Evolutionary conservation across 2,329 filamentous ascomycete genomes (phyloP).

Genomic region (Paracoccidioides brasiliensis): DNA sequence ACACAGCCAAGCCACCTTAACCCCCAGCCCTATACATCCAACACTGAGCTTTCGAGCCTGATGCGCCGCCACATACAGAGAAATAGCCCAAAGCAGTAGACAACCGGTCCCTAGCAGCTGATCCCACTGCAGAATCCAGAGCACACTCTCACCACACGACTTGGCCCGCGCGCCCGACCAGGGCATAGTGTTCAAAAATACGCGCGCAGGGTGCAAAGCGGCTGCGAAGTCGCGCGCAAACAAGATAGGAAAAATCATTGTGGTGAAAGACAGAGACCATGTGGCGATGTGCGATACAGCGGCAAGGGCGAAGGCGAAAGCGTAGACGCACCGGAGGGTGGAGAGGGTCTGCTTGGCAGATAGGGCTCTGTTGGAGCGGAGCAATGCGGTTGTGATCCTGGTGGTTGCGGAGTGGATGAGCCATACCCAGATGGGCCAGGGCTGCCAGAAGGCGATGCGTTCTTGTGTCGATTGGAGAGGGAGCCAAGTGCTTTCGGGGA

Average conservation of each 20-base stretch:
- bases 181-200: constrained; percentile 29
- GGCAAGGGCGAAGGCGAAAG: constrained; percentile 29
- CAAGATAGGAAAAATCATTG: constrained; percentile 24
- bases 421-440: constrained; percentile 37
- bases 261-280: constrained; percentile 29
- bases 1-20: constrained; percentile 25
- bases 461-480: constrained; percentile 34
- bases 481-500: constrained; percentile 30
- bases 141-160: constrained; percentile 29
- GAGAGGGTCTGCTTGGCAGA: constrained; percentile 13
- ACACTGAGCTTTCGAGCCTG: constrained; percentile 14
- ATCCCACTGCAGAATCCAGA: constrained; percentile 39
- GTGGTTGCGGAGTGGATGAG: constrained; percentile 20
- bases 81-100: constrained; percentile 34
- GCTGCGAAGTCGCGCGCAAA: constrained; percentile 21
- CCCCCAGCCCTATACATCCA: constrained; percentile 15
- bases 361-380: constrained; percentile 6
- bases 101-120: constrained; percentile 31
- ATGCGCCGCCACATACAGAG: constrained; percentile 23
- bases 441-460: constrained; percentile 39
- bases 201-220: constrained; percentile 25
- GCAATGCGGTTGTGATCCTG: constrained; percentile 11
- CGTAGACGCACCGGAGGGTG: constrained; percentile 28
- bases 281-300: constrained; percentile 30
- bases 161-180: constrained; percentile 17